Evolutionary conservation across 805 yeast species (phyloP), one percentile per base, ranked within the genome.

Genomic region (Metschnikowia reukaufii): DNA sequence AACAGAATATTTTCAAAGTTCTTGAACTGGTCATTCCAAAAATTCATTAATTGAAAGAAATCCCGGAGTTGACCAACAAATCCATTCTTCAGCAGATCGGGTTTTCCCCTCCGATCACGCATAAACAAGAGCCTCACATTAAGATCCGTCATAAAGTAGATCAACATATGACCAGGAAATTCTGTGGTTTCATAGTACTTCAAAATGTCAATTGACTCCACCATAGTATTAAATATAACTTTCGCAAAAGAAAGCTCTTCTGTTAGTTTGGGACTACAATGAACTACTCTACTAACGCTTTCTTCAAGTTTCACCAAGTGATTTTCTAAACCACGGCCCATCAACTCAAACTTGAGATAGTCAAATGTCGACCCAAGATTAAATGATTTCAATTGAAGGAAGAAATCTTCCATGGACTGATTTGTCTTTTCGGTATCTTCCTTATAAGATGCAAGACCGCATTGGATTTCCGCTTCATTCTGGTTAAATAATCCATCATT

Each of bases 201-300:
- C 41, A 45, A 45, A 13, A 40, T 15, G 23, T 45, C 48, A n/a
- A 45, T 36, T 1, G 44, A n/a, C 4, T 39, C 44, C 7, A 19
- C 30, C 48, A 45, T 45, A 27, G 16, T 12, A 4, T 30, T 15
- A 27, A 27, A 45, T 27, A 45, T 31, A 4, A 8, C 21, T 32
- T 30, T 20, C 8, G 29, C 19, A 15, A 15, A 31, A 3, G 21
- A n/a, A 31, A 31, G 18, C 23, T 37, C n/a, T 7, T 10, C 19
- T 3, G 12, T 13, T 6, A 43, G 37, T 2, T 19, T 18, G 6
- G 21, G 4, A 30, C 36, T 21, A 19, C 46, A 43, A 7, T 30
- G 25, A 3, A 29, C 36, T 13, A 44, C 36, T 9, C 27, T 13
- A 5, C 13, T 13, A 6, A 27, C 27, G 4, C 13, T n/a, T 4